Conservation (phyloP, 805 yeast genomes). For the Spathaspora passalidarum region DNA sequence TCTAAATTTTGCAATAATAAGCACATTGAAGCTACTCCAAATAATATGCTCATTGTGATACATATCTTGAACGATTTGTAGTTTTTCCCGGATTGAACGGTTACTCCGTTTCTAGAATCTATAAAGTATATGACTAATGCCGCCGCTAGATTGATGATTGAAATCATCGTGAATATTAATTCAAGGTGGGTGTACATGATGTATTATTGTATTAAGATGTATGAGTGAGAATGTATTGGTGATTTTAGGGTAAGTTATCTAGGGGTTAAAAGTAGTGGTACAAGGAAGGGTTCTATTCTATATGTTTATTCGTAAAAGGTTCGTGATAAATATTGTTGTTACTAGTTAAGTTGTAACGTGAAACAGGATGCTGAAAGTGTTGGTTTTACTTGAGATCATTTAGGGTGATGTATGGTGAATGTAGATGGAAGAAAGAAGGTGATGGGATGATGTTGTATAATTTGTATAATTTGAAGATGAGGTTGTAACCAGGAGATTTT, state of each 20-base stretch:
- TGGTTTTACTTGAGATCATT: not conserved
- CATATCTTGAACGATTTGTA: conserved; percentile 17
- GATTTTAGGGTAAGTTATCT: not conserved
- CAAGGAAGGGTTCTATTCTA: not conserved
- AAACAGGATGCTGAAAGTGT: not conserved
- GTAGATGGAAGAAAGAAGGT: too few species aligned
- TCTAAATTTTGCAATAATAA: conserved; percentile 9
- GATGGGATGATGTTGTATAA: too few species aligned
- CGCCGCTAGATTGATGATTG: conserved; percentile 15
- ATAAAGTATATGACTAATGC: conserved; percentile 14
- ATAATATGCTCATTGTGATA: conserved; percentile 16
- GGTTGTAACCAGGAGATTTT: not conserved
- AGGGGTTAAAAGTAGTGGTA: not conserved
- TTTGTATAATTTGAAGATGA: not conserved
- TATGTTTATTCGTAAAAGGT: not conserved
- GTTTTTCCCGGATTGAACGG: conserved; percentile 16
- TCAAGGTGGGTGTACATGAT: conserved; percentile 12
- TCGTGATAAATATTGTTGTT: not conserved
- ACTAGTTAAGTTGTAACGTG: not conserved
- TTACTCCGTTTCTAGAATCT: conserved; percentile 12
- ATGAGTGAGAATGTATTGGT: not conserved
- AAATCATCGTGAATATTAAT: conserved; percentile 15
- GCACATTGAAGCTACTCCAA: conserved; percentile 15
- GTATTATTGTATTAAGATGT: not conserved
- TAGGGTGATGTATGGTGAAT: not conserved